These are phyloP conservation scores for Leucocoprinus gongylophorus DNA, from an alignment of 1,284 basidiomycete species.

Conservation along the genomic window DNA sequence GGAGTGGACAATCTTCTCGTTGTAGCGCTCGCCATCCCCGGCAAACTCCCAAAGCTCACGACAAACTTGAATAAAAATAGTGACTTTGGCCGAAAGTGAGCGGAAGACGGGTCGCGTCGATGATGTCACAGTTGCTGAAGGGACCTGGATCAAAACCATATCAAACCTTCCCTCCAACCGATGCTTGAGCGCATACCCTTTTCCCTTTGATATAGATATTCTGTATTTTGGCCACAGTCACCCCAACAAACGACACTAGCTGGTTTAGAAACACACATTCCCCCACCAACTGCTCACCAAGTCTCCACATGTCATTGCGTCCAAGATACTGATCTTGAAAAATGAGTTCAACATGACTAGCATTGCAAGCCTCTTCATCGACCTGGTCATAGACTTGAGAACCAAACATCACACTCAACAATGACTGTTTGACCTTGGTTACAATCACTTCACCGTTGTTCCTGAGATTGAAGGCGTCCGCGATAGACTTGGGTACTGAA, in stretches of 20 bases:
- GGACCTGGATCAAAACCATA: constrained; percentile 42
- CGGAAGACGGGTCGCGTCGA: constrained; percentile 87
- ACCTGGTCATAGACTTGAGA: constrained; percentile 42
- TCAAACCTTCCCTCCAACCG: background rate
- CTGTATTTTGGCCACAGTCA: constrained; percentile 74
- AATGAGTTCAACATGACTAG: constrained; percentile 81
- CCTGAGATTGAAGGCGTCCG: constrained; percentile 61
- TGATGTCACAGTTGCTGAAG: constrained; percentile 76
- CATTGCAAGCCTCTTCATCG: constrained; percentile 54
- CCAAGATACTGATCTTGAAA: constrained; percentile 92
- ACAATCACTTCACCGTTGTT: constrained; percentile 65
- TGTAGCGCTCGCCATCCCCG: constrained; percentile 92
- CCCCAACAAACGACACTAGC: constrained; percentile 71
- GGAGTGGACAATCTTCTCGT: constrained; percentile 93
- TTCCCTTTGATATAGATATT: constrained; percentile 64
- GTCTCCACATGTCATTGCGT: constrained; percentile 89
- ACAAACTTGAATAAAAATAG: constrained; percentile 94
- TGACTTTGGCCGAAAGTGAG: constrained; percentile 86
- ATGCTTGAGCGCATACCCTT: constrained; percentile 37
- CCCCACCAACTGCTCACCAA: constrained; percentile 71
- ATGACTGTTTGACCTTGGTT: constrained; percentile 47
- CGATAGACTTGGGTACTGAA: constrained; percentile 62
- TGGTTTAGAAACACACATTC: constrained; percentile 68
- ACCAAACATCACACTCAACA: background rate
- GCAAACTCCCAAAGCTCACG: constrained; percentile 97